phyloP scores from a whole-genome alignment of 371 early-diverging fungal species.

The Mortierella sp. region DNA sequence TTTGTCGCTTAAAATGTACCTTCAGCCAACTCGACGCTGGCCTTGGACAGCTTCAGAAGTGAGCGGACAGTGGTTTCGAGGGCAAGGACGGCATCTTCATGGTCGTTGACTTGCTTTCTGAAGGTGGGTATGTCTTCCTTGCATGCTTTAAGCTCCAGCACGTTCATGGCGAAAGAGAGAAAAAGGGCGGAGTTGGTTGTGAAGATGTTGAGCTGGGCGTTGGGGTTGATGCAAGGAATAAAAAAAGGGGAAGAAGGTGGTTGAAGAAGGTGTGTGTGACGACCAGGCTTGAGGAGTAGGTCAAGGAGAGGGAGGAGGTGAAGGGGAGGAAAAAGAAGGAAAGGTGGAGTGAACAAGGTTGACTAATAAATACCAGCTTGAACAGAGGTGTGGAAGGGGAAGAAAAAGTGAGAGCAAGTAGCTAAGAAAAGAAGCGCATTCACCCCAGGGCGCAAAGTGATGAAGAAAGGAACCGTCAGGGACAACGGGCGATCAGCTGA shows the following conservation, averaged over 20 bases:
- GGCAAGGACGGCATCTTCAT: constrained; percentile 71
- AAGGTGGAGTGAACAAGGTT: not conserved
- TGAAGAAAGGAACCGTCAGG: not conserved
- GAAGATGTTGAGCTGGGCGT: constrained; percentile 6
- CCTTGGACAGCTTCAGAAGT: constrained; percentile 67
- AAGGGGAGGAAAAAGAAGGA: not conserved
- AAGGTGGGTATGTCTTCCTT: constrained; percentile 74
- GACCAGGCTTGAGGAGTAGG: constrained; percentile 1
- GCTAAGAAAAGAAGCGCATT: constrained; percentile 7
- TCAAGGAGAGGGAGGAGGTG: not conserved
- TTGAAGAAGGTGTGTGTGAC: not conserved
- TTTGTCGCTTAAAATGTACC: constrained; percentile 49
- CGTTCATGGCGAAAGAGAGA: constrained; percentile 37
- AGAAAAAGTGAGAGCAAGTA: constrained; percentile 3
- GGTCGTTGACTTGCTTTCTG: constrained; percentile 67
- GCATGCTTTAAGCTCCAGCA: constrained; percentile 70
- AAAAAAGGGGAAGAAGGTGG: constrained; percentile 6
- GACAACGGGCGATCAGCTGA: not conserved
- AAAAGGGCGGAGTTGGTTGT: constrained; percentile 8
- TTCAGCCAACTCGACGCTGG: constrained; percentile 68
- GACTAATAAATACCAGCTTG: not conserved
- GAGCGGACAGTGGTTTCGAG: constrained; percentile 68
- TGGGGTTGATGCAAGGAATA: constrained; percentile 8
- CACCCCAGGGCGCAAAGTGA: not conserved
- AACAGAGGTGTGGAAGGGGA: not conserved